A percentile compares a stretch with the other conserved stretches of the same genome.
These are phyloP conservation scores for Strobilomyces echinocephalus DNA, from an alignment of 768 basidiomycete species.

Conservation along the genomic window DNA sequence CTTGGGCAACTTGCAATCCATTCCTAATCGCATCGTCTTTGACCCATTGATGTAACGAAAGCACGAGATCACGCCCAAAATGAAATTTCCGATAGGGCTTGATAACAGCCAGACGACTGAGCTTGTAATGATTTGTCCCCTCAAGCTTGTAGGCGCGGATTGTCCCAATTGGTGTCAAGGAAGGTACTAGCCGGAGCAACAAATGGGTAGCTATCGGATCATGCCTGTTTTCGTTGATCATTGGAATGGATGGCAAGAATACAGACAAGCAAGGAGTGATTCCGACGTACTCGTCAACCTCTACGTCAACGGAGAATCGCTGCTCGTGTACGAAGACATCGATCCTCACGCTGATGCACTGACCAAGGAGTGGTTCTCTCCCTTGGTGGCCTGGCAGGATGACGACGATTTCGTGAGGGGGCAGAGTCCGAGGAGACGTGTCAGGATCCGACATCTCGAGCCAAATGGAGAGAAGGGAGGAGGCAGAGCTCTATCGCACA, in stretches of 20 bases:
- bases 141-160: constrained; percentile 47
- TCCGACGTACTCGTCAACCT: constrained; percentile 64
- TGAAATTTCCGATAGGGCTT: constrained; percentile 57
- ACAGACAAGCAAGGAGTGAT: neutral
- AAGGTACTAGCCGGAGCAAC: constrained; percentile 62
- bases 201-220: constrained; percentile 68
- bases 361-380: constrained; percentile 48
- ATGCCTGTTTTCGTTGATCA: constrained; percentile 36
- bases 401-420: constrained; percentile 56
- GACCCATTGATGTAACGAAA: constrained; percentile 58
- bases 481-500: constrained; percentile 11
- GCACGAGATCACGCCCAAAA: constrained; percentile 65
- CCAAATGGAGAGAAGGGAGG: neutral
- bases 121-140: constrained; percentile 55
- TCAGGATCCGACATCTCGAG: constrained; percentile 16
- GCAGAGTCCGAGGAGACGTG: constrained; percentile 16
- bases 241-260: constrained; percentile 8
- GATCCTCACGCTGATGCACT: constrained; percentile 59
- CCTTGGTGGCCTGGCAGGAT: constrained; percentile 34
- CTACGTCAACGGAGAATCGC: constrained; percentile 65
- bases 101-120: constrained; percentile 66
- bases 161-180: constrained; percentile 63
- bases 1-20: constrained; percentile 32
- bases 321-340: constrained; percentile 50
- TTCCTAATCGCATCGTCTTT: constrained; percentile 33